phyloP scores from a whole-genome alignment of 768 basidiomycete genomes.

The Rhodotorula diobovata region DNA sequence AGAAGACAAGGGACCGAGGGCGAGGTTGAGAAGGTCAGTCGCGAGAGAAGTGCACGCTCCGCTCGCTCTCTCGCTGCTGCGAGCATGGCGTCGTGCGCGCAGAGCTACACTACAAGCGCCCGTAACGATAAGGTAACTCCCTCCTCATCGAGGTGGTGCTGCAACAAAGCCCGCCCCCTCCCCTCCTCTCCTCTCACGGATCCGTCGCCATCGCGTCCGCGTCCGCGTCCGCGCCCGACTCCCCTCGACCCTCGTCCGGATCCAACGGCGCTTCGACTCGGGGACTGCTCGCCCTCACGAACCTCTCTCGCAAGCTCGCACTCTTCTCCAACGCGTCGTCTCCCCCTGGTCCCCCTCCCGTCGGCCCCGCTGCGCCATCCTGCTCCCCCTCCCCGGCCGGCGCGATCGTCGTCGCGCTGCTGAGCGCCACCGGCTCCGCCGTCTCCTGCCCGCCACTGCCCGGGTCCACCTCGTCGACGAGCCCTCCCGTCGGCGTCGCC shows the following conservation, averaged over 20 bases:
- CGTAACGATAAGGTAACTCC: too few relatives aligned
- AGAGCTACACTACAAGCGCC: neutral
- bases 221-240: neutral
- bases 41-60: neutral
- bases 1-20: neutral
- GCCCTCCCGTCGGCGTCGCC: slow-evolving; percentile 39
- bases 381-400: slow-evolving; percentile 71
- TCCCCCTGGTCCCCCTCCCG: too few relatives aligned
- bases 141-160: too few relatives aligned
- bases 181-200: too few relatives aligned
- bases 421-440: slow-evolving; percentile 25
- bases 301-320: slow-evolving; percentile 32
- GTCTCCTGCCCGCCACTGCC: slow-evolving; percentile 24
- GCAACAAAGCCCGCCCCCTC: too few relatives aligned
- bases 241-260: neutral
- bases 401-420: slow-evolving; percentile 48
- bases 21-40: neutral
- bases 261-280: slow-evolving; percentile 12
- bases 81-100: too few relatives aligned
- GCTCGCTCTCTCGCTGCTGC: neutral
- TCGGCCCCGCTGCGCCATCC: slow-evolving; percentile 68
- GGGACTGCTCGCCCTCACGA: slow-evolving; percentile 35
- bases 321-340: slow-evolving; percentile 54
- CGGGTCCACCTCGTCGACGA: slow-evolving; percentile 41
- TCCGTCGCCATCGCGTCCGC: neutral